Percentiles rank a stretch among this genome's conserved stretches.
Conservation (phyloP, 495 filamentous ascomycete species). For the Podospora comata region DNA sequence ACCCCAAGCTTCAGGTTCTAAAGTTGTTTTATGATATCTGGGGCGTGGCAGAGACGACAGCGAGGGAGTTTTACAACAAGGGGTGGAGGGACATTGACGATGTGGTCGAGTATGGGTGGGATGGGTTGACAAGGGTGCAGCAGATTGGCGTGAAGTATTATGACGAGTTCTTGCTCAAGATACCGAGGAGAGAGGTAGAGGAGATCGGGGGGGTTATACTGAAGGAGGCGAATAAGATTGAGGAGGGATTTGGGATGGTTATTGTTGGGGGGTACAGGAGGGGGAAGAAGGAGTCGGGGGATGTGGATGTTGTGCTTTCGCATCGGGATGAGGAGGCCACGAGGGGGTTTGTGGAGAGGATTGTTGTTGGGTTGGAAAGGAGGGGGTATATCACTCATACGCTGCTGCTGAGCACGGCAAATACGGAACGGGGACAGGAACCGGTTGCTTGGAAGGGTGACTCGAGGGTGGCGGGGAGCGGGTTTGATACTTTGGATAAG, state of each 20-base stretch:
- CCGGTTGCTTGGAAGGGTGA: constrained; percentile 54
- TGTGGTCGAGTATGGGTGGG: constrained; percentile 80
- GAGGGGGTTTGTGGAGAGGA: constrained; percentile 58
- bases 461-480: constrained; percentile 40
- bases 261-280: constrained; percentile 84
- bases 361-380: constrained; percentile 67
- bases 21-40: constrained; percentile 75
- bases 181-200: constrained; percentile 73
- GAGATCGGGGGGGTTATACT: constrained; percentile 60
- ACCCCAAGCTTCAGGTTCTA: constrained; percentile 61
- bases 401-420: constrained; percentile 62
- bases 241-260: constrained; percentile 61
- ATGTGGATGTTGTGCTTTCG: constrained; percentile 82
- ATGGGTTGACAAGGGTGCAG: constrained; percentile 67
- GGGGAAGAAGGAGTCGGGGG: constrained; percentile 69
- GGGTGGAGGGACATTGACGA: constrained; percentile 75
- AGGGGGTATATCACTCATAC: constrained; percentile 78
- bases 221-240: constrained; percentile 55
- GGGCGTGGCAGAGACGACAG: constrained; percentile 83
- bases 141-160: constrained; percentile 97
- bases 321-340: constrained; percentile 71
- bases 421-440: constrained; percentile 66
- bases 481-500: constrained; percentile 88
- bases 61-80: constrained; percentile 78
- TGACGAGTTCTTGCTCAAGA: constrained; percentile 71